Conservation (phyloP, 164 flowering plant genomes). For the Cinnamomum chago region DNA sequence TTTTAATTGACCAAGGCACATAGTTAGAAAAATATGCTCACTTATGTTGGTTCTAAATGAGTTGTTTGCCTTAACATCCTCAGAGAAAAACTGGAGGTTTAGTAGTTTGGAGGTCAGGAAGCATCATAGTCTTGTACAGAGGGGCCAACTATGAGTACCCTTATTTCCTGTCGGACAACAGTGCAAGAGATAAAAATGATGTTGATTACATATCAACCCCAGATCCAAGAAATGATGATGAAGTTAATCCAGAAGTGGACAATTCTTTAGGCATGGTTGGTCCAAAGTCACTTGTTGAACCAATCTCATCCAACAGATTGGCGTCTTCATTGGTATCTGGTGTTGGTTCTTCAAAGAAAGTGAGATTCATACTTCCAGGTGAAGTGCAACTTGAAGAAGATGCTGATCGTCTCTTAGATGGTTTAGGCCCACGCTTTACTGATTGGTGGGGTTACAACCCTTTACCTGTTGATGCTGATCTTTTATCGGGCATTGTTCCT, state of each 20-base stretch:
- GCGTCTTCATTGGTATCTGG: slow-evolving; percentile 47
- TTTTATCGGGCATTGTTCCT: slow-evolving; percentile 75
- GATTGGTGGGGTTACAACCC: slow-evolving; percentile 99
- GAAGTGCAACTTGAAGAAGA: slow-evolving; percentile 74
- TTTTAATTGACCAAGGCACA: not conserved
- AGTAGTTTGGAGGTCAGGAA: slow-evolving; percentile 94
- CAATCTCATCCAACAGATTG: slow-evolving; percentile 15
- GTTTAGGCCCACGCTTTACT: slow-evolving; percentile 87
- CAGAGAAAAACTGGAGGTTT: slow-evolving; percentile 96
- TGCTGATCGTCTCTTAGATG: slow-evolving; percentile 73
- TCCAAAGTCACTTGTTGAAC: slow-evolving; percentile 16
- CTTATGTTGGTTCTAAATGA: not conserved
- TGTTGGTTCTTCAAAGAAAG: slow-evolving; percentile 71
- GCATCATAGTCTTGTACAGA: slow-evolving; percentile 73
- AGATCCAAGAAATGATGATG: slow-evolving; percentile 16
- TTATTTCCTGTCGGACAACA: slow-evolving; percentile 47
- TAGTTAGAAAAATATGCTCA: not conserved
- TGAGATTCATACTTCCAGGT: slow-evolving; percentile 77
- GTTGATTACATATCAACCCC: slow-evolving; percentile 9
- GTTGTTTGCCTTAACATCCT: slow-evolving; percentile 14
- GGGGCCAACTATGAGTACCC: slow-evolving; percentile 83
- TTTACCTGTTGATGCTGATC: slow-evolving; percentile 96
- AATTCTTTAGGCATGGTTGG: slow-evolving; percentile 18
- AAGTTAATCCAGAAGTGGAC: slow-evolving; percentile 14
- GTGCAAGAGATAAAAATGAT: slow-evolving; percentile 20